These are phyloP conservation scores for Populus hybrid DNA, from an alignment of 441 rosid genomes.

Conservation along the genomic window DNA sequence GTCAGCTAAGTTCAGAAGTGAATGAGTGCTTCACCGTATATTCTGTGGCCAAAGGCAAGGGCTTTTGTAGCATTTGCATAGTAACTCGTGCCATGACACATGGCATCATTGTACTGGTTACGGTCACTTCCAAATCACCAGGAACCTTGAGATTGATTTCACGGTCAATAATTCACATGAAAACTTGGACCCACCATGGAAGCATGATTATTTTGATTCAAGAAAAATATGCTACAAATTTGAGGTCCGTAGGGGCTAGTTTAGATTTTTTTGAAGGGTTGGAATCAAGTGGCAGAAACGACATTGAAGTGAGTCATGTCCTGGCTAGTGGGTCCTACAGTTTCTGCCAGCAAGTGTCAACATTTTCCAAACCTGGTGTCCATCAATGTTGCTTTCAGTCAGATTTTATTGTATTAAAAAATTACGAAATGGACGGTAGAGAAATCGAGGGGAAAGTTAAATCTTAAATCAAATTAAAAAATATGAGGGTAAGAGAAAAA, in stretches of 20 bases:
- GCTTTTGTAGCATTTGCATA: slow-evolving; percentile 2
- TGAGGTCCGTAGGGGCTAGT: neutral
- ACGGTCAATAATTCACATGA: slow-evolving; percentile 2
- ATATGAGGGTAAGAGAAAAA: too few species aligned
- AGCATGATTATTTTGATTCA: neutral
- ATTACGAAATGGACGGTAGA: neutral
- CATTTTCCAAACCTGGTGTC: neutral
- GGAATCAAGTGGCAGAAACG: neutral
- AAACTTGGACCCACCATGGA: neutral
- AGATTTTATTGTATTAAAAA: neutral
- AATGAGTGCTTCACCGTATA: neutral
- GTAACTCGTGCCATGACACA: slow-evolving; percentile 13
- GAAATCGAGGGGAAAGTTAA: neutral
- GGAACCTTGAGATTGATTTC: slow-evolving; percentile 1
- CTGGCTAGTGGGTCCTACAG: neutral
- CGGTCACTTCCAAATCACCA: neutral
- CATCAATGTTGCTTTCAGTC: neutral
- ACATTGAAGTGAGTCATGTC: neutral
- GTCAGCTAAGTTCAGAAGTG: neutral
- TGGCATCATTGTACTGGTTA: slow-evolving; percentile 15
- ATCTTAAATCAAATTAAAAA: too few species aligned
- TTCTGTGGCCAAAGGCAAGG: neutral
- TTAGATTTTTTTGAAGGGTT: neutral
- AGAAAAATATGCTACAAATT: neutral
- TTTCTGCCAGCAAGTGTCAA: neutral